Base-by-base conservation (phyloP, 805 yeast genomes). In the Lipomyces mesembrius region DNA sequence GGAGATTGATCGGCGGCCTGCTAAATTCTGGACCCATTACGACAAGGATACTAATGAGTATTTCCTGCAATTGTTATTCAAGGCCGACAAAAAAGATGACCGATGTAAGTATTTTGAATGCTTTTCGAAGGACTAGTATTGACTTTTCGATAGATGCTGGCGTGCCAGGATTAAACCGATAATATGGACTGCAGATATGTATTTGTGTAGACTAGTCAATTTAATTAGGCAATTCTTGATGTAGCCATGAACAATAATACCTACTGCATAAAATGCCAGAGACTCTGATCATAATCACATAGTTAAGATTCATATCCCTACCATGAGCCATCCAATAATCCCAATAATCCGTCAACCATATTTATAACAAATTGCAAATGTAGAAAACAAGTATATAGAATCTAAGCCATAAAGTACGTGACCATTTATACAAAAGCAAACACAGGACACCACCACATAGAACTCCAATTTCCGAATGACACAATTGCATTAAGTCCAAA, bases 1-100 rank as follows among this genome's bases (percentile, higher is more conserved):
- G 25, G 85, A 86, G 29, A 80, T 87, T 14, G 86, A 83, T 67
- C 69, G 72, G 53, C 60, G 72, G 29, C 74, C 73, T 1, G 74
- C 74, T 12, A 72, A 73, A 61, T 83, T 85, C 46, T 90, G 92
- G 89, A 85, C 88, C 73, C 83, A 82, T 75, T 92, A 90, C 88
- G 96, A 92, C 75, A 76, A 75, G 7, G 96, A 90, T 73, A 80
- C 87, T 0, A 83, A 84, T 66, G 88, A 85, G 67, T 90, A 85
- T 72, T 90, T 86, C 74, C 73, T 92, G 17, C 98, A 92, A 77
- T 75, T 92, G 58, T 82, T 90, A 71, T 92, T 85, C 65, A 71
- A 72, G 60, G 63, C 66, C 46, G 68, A 63, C 3, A 39, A 60
- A 14, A 39, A 60, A 14, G 68, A 68, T 12, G 68, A 57, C 14